A percentile compares a stretch with the other conserved stretches of the same genome.
Evolutionary conservation across 2,329 filamentous ascomycete species (phyloP).

Genomic region (Hypoxylon rubiginosum): DNA sequence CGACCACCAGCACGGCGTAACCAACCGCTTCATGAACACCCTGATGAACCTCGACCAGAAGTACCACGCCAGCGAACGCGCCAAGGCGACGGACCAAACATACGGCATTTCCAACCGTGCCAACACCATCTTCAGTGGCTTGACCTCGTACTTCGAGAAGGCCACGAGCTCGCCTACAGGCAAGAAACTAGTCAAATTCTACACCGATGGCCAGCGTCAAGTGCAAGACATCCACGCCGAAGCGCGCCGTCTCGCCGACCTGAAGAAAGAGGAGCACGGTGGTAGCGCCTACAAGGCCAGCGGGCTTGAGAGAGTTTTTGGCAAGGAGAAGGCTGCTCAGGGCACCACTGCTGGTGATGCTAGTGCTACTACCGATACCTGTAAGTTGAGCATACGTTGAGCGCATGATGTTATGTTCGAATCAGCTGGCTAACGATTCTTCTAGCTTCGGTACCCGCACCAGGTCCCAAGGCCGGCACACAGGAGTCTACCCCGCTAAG

Average conservation of each 20-base stretch:
- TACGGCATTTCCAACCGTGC: slow-evolving; percentile 86
- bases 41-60: slow-evolving; percentile 84
- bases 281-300: slow-evolving; percentile 71
- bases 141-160: slow-evolving; percentile 95
- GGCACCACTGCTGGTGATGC: slow-evolving; percentile 45
- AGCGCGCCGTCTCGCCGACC: slow-evolving; percentile 85
- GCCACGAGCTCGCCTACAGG: slow-evolving; percentile 88
- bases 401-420: not conserved
- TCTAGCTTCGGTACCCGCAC: slow-evolving; percentile 41
- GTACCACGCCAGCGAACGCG: slow-evolving; percentile 89
- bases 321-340: slow-evolving; percentile 61
- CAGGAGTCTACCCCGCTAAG: slow-evolving; percentile 46
- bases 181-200: slow-evolving; percentile 89
- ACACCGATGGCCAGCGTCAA: slow-evolving; percentile 86
- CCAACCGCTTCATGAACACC: slow-evolving; percentile 80
- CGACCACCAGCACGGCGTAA: slow-evolving; percentile 90
- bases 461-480: slow-evolving; percentile 47
- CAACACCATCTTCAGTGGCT: slow-evolving; percentile 71
- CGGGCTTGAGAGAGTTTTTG: slow-evolving; percentile 70
- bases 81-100: slow-evolving; percentile 84
- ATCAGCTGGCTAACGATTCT: slow-evolving; percentile 12
- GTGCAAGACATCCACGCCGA: slow-evolving; percentile 94
- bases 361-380: slow-evolving; percentile 38
- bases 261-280: slow-evolving; percentile 79
- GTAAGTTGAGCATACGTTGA: slow-evolving; percentile 31